Percentiles rank a stretch among this genome's conserved stretches.
Evolutionary conservation across 441 rosid species (phyloP).

Genomic region (Pelargonium australe): DNA sequence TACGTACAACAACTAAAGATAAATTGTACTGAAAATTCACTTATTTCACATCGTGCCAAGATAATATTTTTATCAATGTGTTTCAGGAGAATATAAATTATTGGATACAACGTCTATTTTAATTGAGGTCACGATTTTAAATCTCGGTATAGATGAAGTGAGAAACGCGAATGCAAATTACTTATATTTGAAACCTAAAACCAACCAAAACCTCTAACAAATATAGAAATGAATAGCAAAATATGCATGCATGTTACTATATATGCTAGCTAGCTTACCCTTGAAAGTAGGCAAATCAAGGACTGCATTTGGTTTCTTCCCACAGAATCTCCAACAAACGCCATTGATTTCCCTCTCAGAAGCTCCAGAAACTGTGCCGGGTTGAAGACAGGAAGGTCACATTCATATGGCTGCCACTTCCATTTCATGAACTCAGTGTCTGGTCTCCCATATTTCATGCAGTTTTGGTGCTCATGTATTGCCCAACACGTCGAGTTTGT

Average conservation of each 20-base stretch:
- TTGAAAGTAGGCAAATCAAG: slow-evolving; percentile 64
- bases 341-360: slow-evolving; percentile 50
- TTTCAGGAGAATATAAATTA: too few species aligned
- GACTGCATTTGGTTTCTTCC: slow-evolving; percentile 74
- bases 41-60: too few species aligned
- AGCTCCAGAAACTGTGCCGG: slow-evolving; percentile 49
- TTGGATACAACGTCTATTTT: too few species aligned
- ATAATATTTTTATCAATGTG: too few species aligned
- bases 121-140: too few species aligned
- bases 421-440: slow-evolving; percentile 48
- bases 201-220: too few species aligned
- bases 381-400: slow-evolving; percentile 47
- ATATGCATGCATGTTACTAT: background rate
- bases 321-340: slow-evolving; percentile 63
- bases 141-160: too few species aligned
- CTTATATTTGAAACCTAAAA: too few species aligned
- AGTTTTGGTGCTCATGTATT: slow-evolving; percentile 62
- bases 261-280: slow-evolving; percentile 33
- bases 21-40: too few species aligned
- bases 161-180: too few species aligned
- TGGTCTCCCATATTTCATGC: slow-evolving; percentile 58
- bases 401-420: slow-evolving; percentile 58
- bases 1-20: too few species aligned
- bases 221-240: background rate
- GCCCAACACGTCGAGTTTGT: slow-evolving; percentile 60